Percentiles rank a stretch among this genome's conserved stretches.
These are phyloP conservation scores for Penicillium nucicola DNA, from an alignment of 495 filamentous ascomycete genomes.

Conservation along the genomic window DNA sequence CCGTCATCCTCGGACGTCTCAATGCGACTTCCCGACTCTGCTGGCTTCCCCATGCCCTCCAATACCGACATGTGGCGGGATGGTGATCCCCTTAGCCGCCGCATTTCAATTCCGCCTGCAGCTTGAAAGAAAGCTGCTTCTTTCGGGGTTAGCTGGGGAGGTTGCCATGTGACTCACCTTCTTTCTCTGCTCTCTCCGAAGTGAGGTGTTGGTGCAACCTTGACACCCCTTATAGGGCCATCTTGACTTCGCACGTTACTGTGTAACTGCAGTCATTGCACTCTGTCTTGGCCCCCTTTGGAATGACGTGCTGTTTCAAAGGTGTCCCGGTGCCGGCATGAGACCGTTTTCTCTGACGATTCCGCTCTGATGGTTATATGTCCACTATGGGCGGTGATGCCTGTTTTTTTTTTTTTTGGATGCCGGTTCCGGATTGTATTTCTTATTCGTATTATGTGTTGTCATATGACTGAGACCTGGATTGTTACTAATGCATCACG, in stretches of 20 bases:
- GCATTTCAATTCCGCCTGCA: constrained; percentile 4
- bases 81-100: not conserved
- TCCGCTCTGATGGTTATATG: not conserved
- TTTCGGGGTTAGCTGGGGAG: not conserved
- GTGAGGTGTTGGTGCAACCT: constrained; percentile 2
- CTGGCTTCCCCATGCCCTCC: not conserved
- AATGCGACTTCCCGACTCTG: constrained; percentile 10
- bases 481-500: too few species aligned
- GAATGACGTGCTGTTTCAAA: constrained; percentile 4
- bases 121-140: not conserved
- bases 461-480: too few species aligned
- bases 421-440: not conserved
- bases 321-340: constrained; percentile 3
- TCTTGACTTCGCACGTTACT: not conserved
- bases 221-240: not conserved
- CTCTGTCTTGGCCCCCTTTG: not conserved
- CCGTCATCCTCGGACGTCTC: constrained; percentile 15
- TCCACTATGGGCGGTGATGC: not conserved
- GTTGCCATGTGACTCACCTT: constrained; percentile 4
- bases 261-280: constrained; percentile 7
- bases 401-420: too few species aligned
- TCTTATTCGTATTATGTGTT: too few species aligned
- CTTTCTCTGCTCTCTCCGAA: not conserved
- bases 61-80: not conserved
- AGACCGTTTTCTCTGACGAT: not conserved